Conservation (phyloP, 192 early-diverging fungal genomes). For the Entomortierella parvispora region DNA sequence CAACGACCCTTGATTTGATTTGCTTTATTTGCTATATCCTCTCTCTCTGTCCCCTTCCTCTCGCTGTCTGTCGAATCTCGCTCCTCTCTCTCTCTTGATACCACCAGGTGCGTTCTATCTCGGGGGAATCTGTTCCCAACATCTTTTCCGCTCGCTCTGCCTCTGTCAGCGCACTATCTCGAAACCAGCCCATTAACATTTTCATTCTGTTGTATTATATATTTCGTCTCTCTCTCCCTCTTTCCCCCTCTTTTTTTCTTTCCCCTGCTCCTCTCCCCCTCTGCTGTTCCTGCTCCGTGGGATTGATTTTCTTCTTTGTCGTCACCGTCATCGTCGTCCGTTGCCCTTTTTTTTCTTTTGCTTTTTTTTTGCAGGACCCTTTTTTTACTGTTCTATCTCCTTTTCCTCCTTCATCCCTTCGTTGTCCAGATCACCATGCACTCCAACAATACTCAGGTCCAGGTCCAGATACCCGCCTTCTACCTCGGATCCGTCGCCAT, state of each 20-base stretch:
- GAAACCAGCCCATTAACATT: no score
- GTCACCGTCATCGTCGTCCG: not conserved
- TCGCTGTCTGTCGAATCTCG: not conserved
- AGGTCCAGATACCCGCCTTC: conserved; percentile 39
- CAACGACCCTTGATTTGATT: no score
- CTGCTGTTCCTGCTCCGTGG: not conserved
- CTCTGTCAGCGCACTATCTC: not conserved
- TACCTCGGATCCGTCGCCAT: conserved; percentile 48
- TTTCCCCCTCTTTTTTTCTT: conserved; percentile 1
- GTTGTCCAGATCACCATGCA: conserved; percentile 17
- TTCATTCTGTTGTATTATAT: no score
- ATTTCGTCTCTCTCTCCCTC: not conserved
- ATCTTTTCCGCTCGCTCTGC: no score
- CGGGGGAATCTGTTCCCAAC: no score
- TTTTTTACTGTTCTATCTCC: not conserved
- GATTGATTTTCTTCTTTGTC: not conserved
- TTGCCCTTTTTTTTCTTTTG: not conserved
- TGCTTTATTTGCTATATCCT: no score
- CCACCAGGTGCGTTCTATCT: conserved; percentile 6
- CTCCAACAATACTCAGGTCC: conserved; percentile 44
- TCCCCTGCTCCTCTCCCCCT: not conserved
- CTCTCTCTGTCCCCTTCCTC: not conserved
- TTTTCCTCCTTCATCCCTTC: not conserved
- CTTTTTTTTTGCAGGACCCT: not conserved
- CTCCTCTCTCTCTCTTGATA: not conserved